Base-by-base conservation (phyloP, 768 basidiomycete species). In the Nidularia sp. region DNA sequence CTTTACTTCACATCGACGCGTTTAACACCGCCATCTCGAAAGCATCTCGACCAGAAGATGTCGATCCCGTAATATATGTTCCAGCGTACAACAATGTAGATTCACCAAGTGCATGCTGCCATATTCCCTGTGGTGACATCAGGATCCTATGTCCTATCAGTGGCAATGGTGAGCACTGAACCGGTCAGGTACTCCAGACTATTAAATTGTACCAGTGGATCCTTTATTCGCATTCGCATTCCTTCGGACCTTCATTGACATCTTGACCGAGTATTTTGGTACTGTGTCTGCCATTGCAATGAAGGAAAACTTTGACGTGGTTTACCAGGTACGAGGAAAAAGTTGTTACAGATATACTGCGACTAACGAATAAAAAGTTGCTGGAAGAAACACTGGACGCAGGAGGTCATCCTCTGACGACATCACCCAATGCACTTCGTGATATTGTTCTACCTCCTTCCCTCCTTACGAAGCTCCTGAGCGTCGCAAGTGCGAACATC, bases 351-450 rank as follows among this genome's bases (percentile, higher is more conserved):
- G 25, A 25, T 25, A 25, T 25, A 25, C 25, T 25, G 25, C 25
- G 25, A 25, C 25, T 25, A 25, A 25, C 25, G 39, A 41, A 41
- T 15, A 41, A 41, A 10, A 52, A 95, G 90, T 81, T 98, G 13
- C 78, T 97, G 32, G 95, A 96, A 70, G 95, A 98, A 70, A 94
- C 91, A n/a, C 72, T 98, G 29, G 94, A 96, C 63, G 85, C 93
- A 6, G 89, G 92, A 8, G 94, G 95, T 0, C 87, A 94, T 63
- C 94, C 94, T 0, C 74, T 95, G 35, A 97, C 94, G 5, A 98
- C 93, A 2, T 91, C 92, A 51, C 78, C 87, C 2, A 95, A 92
- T 61, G 86, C 91, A 15, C 76, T 98, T 1, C 85, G 92, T 25
- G 95, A 98, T 61, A 95, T 98, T 55, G 92, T 98, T 5, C 78